Conservation (phyloP, 108 stramenopile species). For the Nitzschia inconspicua region DNA sequence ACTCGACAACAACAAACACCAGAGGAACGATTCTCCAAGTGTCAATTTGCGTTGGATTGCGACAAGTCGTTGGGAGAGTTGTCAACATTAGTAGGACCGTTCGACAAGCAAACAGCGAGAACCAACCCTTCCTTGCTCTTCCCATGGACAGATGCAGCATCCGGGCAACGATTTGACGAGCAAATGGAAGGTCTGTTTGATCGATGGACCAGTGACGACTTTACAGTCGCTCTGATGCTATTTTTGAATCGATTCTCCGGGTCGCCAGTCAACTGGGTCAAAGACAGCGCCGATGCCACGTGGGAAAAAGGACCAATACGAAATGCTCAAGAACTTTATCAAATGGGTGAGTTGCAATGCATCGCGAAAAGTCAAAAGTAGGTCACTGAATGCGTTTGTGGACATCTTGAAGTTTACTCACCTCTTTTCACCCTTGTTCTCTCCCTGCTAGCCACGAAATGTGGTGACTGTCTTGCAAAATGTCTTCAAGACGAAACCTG, state of each 20-base stretch:
- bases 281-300: slow-evolving; percentile 63
- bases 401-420: too few species aligned
- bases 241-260: slow-evolving; percentile 71
- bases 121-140: slow-evolving; percentile 49
- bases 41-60: slow-evolving; percentile 72
- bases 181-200: slow-evolving; percentile 60
- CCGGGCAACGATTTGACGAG: slow-evolving; percentile 50
- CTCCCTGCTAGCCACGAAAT: too few species aligned
- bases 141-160: slow-evolving; percentile 66
- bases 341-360: too few species aligned
- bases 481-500: slow-evolving; percentile 72
- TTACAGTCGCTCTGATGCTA: slow-evolving; percentile 64
- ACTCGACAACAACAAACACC: slow-evolving; percentile 2
- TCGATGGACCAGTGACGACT: slow-evolving; percentile 66
- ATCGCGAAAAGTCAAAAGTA: too few species aligned
- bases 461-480: slow-evolving; percentile 64
- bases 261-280: slow-evolving; percentile 49
- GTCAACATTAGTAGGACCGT: slow-evolving; percentile 55
- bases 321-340: slow-evolving; percentile 75
- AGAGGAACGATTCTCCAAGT: slow-evolving; percentile 19
- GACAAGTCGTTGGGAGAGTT: slow-evolving; percentile 1
- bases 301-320: slow-evolving; percentile 85
- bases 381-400: too few species aligned
- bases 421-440: too few species aligned
- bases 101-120: slow-evolving; percentile 46